A percentile compares a stretch with the other conserved stretches of the same genome.
These are phyloP conservation scores for Phytophthora ramorum DNA, from an alignment of 352 stramenopile species.

Conservation along the genomic window DNA sequence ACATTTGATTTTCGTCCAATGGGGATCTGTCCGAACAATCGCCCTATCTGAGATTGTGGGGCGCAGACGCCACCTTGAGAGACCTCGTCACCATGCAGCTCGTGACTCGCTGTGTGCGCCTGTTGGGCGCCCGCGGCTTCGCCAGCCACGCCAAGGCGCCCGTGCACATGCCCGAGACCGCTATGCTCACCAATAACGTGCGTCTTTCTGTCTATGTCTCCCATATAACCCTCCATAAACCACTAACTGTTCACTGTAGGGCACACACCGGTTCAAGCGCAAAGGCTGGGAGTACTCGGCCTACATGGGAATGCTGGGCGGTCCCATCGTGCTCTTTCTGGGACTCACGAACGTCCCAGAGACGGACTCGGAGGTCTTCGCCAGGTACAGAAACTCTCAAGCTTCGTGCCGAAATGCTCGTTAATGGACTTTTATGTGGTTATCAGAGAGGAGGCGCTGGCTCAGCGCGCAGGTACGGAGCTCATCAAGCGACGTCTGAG, in stretches of 20 bases:
- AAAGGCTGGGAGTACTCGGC: slow-evolving; percentile 89
- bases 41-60: slow-evolving; percentile 19
- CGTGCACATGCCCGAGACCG: slow-evolving; percentile 86
- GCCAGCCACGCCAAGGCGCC: slow-evolving; percentile 57
- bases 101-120: slow-evolving; percentile 31
- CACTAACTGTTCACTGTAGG: slow-evolving; percentile 34
- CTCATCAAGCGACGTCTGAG: slow-evolving; percentile 56
- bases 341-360: slow-evolving; percentile 83
- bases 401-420: too few species aligned
- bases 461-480: slow-evolving; percentile 56
- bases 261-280: slow-evolving; percentile 77
- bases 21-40: not conserved
- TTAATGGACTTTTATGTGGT: slow-evolving; percentile 6
- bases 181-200: slow-evolving; percentile 90
- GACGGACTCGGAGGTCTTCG: slow-evolving; percentile 86
- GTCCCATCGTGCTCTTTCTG: slow-evolving; percentile 75
- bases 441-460: slow-evolving; percentile 63
- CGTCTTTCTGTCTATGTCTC: slow-evolving; percentile 6
- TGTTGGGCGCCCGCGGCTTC: slow-evolving; percentile 58
- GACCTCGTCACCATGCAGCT: slow-evolving; percentile 37
- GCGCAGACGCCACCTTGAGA: slow-evolving; percentile 24
- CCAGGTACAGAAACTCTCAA: slow-evolving; percentile 43
- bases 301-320: slow-evolving; percentile 79
- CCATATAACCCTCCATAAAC: not conserved
- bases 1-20: slow-evolving; percentile 32